Base-by-base conservation (phyloP, 2,329 filamentous ascomycete genomes). In the Acrocalymma vagum region DNA sequence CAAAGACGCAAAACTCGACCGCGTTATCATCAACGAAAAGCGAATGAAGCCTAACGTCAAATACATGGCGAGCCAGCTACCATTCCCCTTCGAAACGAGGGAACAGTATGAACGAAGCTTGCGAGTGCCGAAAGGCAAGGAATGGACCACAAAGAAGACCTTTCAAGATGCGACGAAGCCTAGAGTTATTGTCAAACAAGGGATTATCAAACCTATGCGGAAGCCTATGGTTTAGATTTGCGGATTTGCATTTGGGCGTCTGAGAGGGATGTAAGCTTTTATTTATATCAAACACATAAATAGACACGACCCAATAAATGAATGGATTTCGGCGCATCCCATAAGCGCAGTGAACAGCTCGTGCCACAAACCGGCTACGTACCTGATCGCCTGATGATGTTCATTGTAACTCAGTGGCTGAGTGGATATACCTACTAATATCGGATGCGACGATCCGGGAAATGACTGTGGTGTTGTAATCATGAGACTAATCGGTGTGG, bases 111-210 rank as follows among this genome's bases (percentile, higher is more conserved):
- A 99, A 77, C 79, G 93, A 34, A 88, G 87, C 51, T 76, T 97
- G 43, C 80, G 93, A 28, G 73, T 96, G 54, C 94, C 94, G 1
- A 83, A 97, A 46, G 94, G 94, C 1, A 90, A 88, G 11, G 93
- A 99, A 72, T 99, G 93, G 92, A 85, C 86, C 56, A 97, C 93
- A n/a, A 96, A 96, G 81, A 85, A 90, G 75, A 90, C 88, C 10
- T 94, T 94, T 80, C 92, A 97, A 77, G 84, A 87, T 58, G 83
- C 83, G 47, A 95, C 88, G 45, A 95, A 93, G 80, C 94, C 94
- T 43, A 84, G 90, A 59, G 82, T 97, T 53, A 78, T 97, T 69
- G 77, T 96, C 69, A 96, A 95, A 78, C 89, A 92, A 73, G 94
- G 94, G 30, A 91, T 99, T 70, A 94, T 99, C 72, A 81, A 84